Conservation (phyloP, 2,329 filamentous ascomycete genomes). For the Coniella vitis region DNA sequence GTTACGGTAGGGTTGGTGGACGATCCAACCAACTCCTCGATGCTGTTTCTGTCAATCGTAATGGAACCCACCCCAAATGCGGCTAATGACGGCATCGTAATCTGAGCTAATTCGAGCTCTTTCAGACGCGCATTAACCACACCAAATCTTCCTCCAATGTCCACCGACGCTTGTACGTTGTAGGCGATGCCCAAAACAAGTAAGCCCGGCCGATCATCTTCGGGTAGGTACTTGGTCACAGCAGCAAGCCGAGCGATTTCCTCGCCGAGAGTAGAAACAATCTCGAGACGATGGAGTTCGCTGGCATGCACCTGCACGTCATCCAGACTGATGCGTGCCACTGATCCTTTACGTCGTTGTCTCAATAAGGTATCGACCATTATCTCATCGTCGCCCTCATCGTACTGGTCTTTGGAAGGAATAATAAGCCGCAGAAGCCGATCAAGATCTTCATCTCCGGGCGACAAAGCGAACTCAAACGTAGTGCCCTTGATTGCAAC, state of each 20-base stretch:
- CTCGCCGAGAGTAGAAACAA: constrained; percentile 64
- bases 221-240: constrained; percentile 89
- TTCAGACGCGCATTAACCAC: constrained; percentile 49
- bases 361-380: constrained; percentile 85
- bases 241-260: constrained; percentile 78
- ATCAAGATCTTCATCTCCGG: constrained; percentile 74
- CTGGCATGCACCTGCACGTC: constrained; percentile 56
- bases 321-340: constrained; percentile 65
- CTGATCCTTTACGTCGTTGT: constrained; percentile 78
- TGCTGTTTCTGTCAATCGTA: constrained; percentile 54
- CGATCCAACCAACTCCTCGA: constrained; percentile 65
- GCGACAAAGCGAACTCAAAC: constrained; percentile 64
- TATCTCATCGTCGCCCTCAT: constrained; percentile 83
- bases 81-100: constrained; percentile 75
- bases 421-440: constrained; percentile 79
- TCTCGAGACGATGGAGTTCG: constrained; percentile 57
- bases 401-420: constrained; percentile 83
- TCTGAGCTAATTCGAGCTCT: constrained; percentile 68
- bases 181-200: constrained; percentile 66
- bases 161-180: constrained; percentile 52
- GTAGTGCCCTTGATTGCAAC: constrained; percentile 60
- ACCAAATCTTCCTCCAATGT: constrained; percentile 65
- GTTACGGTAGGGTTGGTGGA: constrained; percentile 23
- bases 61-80: constrained; percentile 67
- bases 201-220: constrained; percentile 88